Conservation (phyloP, 352 stramenopile genomes). For the Stephanocyclus meneghinianus region DNA sequence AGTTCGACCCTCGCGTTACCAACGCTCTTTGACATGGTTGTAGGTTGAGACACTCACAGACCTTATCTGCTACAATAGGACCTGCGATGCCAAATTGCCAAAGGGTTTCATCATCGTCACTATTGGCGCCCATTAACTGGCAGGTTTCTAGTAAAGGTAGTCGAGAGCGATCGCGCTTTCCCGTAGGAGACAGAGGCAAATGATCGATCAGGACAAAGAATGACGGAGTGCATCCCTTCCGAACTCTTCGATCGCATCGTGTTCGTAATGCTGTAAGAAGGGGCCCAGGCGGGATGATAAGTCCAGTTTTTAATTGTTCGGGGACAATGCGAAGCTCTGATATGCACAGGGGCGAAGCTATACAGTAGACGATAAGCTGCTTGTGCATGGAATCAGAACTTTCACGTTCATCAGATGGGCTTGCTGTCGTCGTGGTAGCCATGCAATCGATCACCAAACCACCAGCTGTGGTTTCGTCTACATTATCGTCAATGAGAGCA, state of each 20-base stretch:
- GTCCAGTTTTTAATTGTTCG: conserved; percentile 25
- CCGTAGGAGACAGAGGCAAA: conserved; percentile 70
- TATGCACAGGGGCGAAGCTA: conserved; percentile 37
- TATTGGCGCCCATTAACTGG: conserved; percentile 22
- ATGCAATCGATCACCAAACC: conserved; percentile 51
- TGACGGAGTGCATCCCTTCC: conserved; percentile 66
- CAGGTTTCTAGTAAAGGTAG: conserved; percentile 56
- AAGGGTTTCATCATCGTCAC: conserved; percentile 31
- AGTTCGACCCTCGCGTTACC: conserved; percentile 59
- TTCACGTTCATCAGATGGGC: conserved; percentile 8
- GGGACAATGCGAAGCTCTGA: conserved; percentile 30
- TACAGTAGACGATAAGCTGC: conserved; percentile 65
- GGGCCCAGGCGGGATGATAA: conserved; percentile 57
- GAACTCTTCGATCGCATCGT: conserved; percentile 46
- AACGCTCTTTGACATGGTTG: conserved; percentile 64
- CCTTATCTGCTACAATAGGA: conserved; percentile 50
- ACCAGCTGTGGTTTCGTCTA: conserved; percentile 12
- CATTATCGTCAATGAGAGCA: conserved; percentile 54
- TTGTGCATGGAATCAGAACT: conserved; percentile 25
- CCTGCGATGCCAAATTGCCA: conserved; percentile 54
- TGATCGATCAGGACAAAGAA: conserved; percentile 66
- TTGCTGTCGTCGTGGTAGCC: conserved; percentile 13
- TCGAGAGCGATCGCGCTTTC: conserved; percentile 63
- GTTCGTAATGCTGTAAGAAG: conserved; percentile 59
- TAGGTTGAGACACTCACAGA: conserved; percentile 77